Base-by-base conservation (phyloP, 2,329 filamentous ascomycete genomes). In the Monilinia aucupariae region DNA sequence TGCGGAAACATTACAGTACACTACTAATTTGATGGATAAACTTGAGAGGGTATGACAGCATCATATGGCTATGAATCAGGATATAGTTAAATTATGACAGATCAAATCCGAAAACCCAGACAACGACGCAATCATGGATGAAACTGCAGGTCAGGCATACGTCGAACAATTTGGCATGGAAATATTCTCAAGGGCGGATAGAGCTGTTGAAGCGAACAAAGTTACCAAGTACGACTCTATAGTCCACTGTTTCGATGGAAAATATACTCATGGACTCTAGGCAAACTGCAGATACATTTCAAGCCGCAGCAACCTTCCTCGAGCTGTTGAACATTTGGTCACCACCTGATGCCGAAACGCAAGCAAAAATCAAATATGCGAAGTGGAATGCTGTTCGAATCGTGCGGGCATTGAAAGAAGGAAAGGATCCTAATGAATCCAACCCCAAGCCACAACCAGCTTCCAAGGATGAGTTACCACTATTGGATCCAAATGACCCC, bases 331-430 rank as follows among this genome's bases (percentile, higher is more conserved):
- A 87, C 67, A 89, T 96, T 71, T 99, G 93, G 92, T 88, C 86
- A 7, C 77, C 84, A 0, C 78, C 87, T 13, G 90, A 96, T 41
- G 77, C 83, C 0, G 92, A 97, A 72, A 85, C 87, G 25, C 81
- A 86, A 47, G 85, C 91, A 61, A 97, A 96, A 80, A 91, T 93
- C 76, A 97, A 96, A 75, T 99, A 91, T 74, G 92, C 93, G 49
- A 99, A 97, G 76, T 99, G 91, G 82, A 96, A 97, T 75, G 92
- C 93, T 2, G 79, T 93, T 43, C 85, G 94, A 64, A 99, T 99
- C 72, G 81, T 90, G 20, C 96, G 91, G 76, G 94, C 94, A 13
- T 83, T 97, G 71, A 94, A 92, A 72, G 90, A 92, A 48, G 92
- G 92, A 61, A 88, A 90, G 68, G 92, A 99, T 72, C 94, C 94